Evolutionary conservation across 1,139 yeast genomes (phyloP).

Genomic region (Protomyces pachydermus): DNA sequence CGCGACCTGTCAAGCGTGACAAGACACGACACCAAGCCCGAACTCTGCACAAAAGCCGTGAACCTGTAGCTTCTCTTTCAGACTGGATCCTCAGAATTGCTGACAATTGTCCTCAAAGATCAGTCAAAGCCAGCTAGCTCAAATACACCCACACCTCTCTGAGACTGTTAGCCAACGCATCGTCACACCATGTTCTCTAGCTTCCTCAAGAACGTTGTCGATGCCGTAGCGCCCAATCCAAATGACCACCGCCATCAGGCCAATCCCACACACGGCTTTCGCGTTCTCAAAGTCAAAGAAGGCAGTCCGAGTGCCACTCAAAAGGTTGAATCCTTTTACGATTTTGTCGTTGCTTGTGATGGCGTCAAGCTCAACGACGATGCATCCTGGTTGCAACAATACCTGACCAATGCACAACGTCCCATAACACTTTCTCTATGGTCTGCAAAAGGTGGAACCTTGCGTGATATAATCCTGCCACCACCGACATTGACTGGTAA

Average conservation of each 20-base stretch:
- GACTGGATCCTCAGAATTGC: too few relatives aligned
- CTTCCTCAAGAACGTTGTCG: slow-evolving; percentile 21
- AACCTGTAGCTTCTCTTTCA: too few relatives aligned
- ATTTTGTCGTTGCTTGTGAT: slow-evolving; percentile 70
- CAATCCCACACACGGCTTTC: slow-evolving; percentile 44
- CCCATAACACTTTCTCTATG: slow-evolving; percentile 5
- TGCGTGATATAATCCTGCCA: slow-evolving; percentile 17
- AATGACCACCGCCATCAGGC: neutral
- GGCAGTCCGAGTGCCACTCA: slow-evolving; percentile 44
- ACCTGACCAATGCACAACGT: slow-evolving; percentile 12
- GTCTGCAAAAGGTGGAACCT: slow-evolving; percentile 17
- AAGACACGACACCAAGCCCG: too few relatives aligned
- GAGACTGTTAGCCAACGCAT: too few relatives aligned
- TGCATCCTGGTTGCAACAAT: slow-evolving; percentile 8
- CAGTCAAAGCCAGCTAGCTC: too few relatives aligned
- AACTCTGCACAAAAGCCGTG: too few relatives aligned
- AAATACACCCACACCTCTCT: too few relatives aligned
- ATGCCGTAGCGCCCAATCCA: slow-evolving; percentile 20
- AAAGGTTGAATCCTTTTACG: slow-evolving; percentile 78
- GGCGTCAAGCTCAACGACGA: slow-evolving; percentile 39
- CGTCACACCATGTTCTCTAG: slow-evolving; percentile 11
- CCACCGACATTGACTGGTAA: slow-evolving; percentile 29
- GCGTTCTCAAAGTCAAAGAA: slow-evolving; percentile 50
- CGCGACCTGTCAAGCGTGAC: too few relatives aligned
- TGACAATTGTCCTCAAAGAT: too few relatives aligned